Percentiles rank a stretch among this genome's conserved stretches.
phyloP scores from a whole-genome alignment of 2,329 filamentous ascomycete genomes.

The Colletotrichum incanum region DNA sequence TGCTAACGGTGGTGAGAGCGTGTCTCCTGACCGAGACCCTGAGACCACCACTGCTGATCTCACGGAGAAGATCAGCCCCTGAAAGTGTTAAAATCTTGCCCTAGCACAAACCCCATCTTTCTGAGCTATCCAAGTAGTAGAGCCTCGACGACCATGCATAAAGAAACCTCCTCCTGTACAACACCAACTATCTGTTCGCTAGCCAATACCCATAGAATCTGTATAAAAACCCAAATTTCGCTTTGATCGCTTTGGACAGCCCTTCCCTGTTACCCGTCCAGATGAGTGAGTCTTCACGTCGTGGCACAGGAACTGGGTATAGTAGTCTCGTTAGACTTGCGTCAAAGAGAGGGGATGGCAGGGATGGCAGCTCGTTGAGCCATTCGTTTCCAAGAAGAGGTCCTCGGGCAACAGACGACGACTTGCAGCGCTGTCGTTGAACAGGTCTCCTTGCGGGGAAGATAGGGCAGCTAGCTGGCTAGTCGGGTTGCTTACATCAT shows the following conservation, averaged over 20 bases:
- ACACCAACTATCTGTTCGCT: neutral
- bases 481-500: neutral
- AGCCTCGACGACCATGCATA: neutral
- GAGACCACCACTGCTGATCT: no score
- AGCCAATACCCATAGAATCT: neutral
- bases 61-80: neutral
- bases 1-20: neutral
- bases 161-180: slow-evolving; percentile 2
- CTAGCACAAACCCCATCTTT: neutral
- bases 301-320: neutral
- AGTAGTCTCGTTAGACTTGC: neutral
- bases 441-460: neutral
- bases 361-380: neutral
- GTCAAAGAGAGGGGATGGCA: neutral
- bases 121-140: neutral
- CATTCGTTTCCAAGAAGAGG: neutral
- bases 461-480: neutral
- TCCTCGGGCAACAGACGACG: neutral
- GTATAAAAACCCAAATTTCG: neutral
- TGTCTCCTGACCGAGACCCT: neutral
- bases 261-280: no score
- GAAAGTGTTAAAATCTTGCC: neutral
- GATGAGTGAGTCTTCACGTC: neutral
- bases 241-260: neutral
- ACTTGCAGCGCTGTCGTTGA: neutral